Base-by-base conservation (phyloP, 352 stramenopile genomes). In the Phytophthora niederhauseri region DNA sequence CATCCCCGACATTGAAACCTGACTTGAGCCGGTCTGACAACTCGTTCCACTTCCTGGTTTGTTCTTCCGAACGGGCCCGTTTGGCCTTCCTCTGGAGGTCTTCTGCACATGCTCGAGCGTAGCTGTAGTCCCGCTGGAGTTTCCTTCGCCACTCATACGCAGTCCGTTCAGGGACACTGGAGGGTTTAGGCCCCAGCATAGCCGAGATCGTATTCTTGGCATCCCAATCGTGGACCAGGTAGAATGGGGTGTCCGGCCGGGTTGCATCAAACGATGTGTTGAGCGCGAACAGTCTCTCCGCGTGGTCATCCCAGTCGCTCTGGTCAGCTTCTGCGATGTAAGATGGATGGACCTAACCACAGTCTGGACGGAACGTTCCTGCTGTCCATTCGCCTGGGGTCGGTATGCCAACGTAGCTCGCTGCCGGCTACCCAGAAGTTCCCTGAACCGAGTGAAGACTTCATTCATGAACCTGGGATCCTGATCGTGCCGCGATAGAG, bases 361-460 rank as follows among this genome's bases (percentile, higher is more conserved):
- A 31, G 28, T 31, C 28, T 31, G 28, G 28, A 31, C 28, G 1
- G 62, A 76, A 9, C 67, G 19, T 9, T 75, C 71, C 19, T 83
- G 72, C 51, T 82, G 68, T 0, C 76, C 73, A 28, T 84, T 84
- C 0, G 68, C 72, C 54, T 78, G 69, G 0, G 69, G 67, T 2
- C 66, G 54, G 46, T 80, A 80, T 2, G 69, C 50, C 1, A 31
- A 83, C 0, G 76, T 80, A 0, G 68, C 72, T 12, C 66, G 51
- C 31, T 77, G 66, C 0, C 36, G 28, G 2, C 55, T 66, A 1
- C 54, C 46, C 8, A 80, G 52, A 54, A 83, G 73, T 0, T 65
- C 34, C 1, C 41, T 12, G 28, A 83, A 80, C 4, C 24, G 38
- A 1, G 38, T n/a, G 50, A 83, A 80, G 1, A 80, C 28, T 8